phyloP scores from a whole-genome alignment of 345 rosid genomes.

The Rhodamnia argentea region DNA sequence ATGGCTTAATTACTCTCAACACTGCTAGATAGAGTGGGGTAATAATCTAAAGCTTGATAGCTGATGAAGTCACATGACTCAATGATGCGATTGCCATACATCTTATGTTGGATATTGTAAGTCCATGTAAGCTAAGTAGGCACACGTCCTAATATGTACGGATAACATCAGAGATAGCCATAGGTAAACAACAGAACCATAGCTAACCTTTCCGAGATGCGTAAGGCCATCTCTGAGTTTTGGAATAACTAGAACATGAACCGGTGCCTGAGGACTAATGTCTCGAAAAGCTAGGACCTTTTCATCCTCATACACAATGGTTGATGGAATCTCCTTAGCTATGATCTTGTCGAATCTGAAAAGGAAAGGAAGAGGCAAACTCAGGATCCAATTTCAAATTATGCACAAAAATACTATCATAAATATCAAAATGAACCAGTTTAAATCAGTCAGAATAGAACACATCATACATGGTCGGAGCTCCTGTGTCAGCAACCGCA shows the following conservation, averaged over 20 bases:
- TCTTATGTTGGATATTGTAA: neutral
- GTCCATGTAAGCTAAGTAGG: neutral
- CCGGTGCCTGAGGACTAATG: conserved; percentile 78
- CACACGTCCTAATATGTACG: neutral
- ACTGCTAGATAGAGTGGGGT: neutral
- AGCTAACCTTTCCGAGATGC: conserved; percentile 51
- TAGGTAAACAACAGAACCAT: neutral
- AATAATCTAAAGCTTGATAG: neutral
- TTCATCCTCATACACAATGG: conserved; percentile 86
- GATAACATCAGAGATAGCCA: neutral
- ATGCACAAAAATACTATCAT: neutral
- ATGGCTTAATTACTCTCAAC: neutral
- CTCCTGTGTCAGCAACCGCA: conserved; percentile 43
- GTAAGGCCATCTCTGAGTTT: conserved; percentile 80
- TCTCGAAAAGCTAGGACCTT: conserved; percentile 87
- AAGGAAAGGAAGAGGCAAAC: neutral
- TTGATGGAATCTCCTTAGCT: conserved; percentile 76
- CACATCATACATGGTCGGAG: conserved; percentile 68
- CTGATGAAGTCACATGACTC: neutral
- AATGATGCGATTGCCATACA: rapidly evolving
- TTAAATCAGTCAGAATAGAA: conserved; percentile 1
- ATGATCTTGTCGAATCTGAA: conserved; percentile 85
- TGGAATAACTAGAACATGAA: conserved; percentile 81
- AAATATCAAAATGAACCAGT: conserved; percentile 17
- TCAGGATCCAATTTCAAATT: rapidly evolving